Conservation (phyloP, 1,284 basidiomycete genomes). For the Malassezia caprae region DNA sequence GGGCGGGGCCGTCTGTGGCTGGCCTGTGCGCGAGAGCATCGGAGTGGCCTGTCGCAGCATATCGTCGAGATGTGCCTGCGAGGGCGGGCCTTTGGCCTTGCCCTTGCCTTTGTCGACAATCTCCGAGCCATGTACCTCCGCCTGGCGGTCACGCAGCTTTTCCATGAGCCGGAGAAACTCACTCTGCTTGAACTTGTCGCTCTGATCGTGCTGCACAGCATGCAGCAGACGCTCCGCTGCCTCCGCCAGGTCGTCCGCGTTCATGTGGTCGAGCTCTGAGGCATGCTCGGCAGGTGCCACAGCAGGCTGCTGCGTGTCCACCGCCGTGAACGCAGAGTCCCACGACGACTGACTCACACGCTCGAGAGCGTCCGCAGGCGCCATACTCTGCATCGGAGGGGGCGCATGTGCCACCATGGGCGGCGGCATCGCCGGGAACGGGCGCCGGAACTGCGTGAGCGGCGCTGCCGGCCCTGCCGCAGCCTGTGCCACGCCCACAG, state of each 20-base stretch:
- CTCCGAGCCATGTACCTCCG: constrained; percentile 71
- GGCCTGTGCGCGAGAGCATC: not conserved
- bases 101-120: constrained; percentile 55
- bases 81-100: constrained; percentile 13
- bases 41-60: not conserved
- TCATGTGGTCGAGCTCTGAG: constrained; percentile 18
- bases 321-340: constrained; percentile 41
- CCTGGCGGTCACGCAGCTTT: constrained; percentile 67
- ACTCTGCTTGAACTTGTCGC: constrained; percentile 79
- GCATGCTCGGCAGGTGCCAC: constrained; percentile 1
- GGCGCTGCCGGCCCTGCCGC: not conserved
- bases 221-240: constrained; percentile 48
- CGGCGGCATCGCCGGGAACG: not conserved
- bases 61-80: constrained; percentile 16
- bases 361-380: not conserved
- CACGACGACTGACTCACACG: constrained; percentile 26
- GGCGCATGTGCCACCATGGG: constrained; percentile 14
- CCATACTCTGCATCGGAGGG: constrained; percentile 12
- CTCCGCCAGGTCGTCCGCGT: constrained; percentile 46
- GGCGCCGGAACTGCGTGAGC: not conserved
- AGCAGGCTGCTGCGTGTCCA: constrained; percentile 16
- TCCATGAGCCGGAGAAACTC: constrained; percentile 78
- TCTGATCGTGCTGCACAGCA: constrained; percentile 54
- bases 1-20: not conserved
- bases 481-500: not conserved